Base-by-base conservation (phyloP, 2,329 filamentous ascomycete species). In the Ilyonectria destructans region DNA sequence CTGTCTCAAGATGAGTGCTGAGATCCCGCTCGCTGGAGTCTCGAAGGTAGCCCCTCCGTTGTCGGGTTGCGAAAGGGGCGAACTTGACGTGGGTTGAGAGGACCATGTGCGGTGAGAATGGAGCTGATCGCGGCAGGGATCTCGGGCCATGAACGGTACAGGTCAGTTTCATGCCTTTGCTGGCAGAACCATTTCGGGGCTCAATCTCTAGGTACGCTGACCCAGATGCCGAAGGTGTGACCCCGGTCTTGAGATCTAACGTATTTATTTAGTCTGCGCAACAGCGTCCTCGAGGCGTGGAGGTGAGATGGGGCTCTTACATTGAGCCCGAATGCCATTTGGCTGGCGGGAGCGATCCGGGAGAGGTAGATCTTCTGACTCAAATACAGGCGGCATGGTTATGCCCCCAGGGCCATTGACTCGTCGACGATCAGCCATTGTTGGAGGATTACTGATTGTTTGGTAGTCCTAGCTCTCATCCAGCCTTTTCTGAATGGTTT, bases 81-180 rank as follows among this genome's bases (percentile, higher is more conserved):
- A 97, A 98, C 83, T 98, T 99, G 78, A 99, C 92, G 74, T 97
- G 94, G 3, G 96, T 97, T 15, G 93, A 94, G 58, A 99, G 88
- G 51, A 98, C 92, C 71, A 98, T 90, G 76, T 97, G 95, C 10
- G 96, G 94, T 59, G 94, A 96, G 83, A 98, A 99, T 1, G 94
- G 92, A 31, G 94, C 94, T 63, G 93, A 97, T 78, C 95, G 91
- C 35, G 96, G 95, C 48, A 99, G 88, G 26, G 96, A 95, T 73
- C 95, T 91, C 4, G 96, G 96, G 1, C 96, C 96, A 82, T 98
- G 96, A 62, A 98, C 94, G 12, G 94, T 95, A 80, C 95, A 97
- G 70, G 92, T 93, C 68, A 99, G 90, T 82, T 99, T 99, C 78
- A 98, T 88, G 58, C 93, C 93, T 43, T 91, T 90, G 52, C 89